Evolutionary conservation across 768 basidiomycete species (phyloP), one percentile per base, ranked within the genome.

Genomic region (Kwoniella pini): DNA sequence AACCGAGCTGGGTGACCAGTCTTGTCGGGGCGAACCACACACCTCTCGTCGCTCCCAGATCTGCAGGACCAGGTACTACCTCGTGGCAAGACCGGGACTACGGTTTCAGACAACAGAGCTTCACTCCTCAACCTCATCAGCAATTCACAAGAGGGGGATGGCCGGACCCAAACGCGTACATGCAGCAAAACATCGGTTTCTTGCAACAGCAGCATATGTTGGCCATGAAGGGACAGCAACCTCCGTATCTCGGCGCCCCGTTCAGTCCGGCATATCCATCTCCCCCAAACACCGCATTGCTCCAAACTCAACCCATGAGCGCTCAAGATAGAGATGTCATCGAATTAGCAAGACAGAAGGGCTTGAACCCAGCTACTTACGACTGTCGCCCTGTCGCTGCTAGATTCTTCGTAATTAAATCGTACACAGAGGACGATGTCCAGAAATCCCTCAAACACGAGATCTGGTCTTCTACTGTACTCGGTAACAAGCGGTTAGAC

Each of bases 361-460:
- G 72, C 1, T 43, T 78, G 28, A 78, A 78, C 54, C 77, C 77
- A 4, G 63, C 69, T 4, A 68, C 69, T 1, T 76, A 74, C 33
- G 64, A 75, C 43, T 78, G 77, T 56, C 57, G 70, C 19, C 74
- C 74, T 12, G 33, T 55, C 4, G 63, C 91, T 87, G 92, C 95
- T 3, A 84, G 94, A 15, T 98, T 84, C 80, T 97, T 97, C 73
- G 95, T 98, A 30, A 98, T 99, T 83, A 99, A 99, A 78, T 95
- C 91, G 0, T 99, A 94, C 80, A 98, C 96, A 0, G 72, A 98
- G 78, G 96, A 97, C 72, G 95, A 99, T 73, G 95, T 99, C 0
- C 95, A 98, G 81, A 99, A 99, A 79, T 94, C 91, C 15, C 83
- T 96, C 71, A 95, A 95, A 72, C 94, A 95, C 68, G 93, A 95